Base-by-base conservation (phyloP, 202 grass and related monocot species). In the Schoenoplectus tabernaemontani region DNA sequence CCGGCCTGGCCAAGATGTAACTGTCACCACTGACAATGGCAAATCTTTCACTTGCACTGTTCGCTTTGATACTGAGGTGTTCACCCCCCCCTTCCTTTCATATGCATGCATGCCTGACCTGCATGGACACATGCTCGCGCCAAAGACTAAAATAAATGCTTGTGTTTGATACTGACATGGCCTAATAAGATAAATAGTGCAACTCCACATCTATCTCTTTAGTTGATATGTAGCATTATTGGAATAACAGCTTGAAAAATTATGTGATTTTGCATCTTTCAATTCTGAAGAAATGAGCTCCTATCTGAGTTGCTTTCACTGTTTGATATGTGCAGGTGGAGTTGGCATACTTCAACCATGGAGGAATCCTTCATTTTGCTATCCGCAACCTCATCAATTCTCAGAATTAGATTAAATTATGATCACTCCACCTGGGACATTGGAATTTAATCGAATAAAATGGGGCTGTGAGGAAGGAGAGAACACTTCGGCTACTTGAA, bases 311-410 rank as follows among this genome's bases (percentile, higher is more conserved):
- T 75, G 23, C 8, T 33, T 39, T 20, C 57, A 26, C 51, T 78
- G 75, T 69, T n/a, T 23, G 16, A 56, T 53, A 34, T 17, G 8
- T 87, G 15, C 38, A 97, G 94, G 94, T 97, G 79, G 94, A 97
- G 65, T 57, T 97, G 71, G 84, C 89, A 12, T 97, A 97, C 79
- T 97, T 87, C 86, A 88, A 92, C 80, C 94, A 97, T 30, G 94
- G 94, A 30, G 94, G 94, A 7, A 97, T 97, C 69, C 94, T 97
- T 57, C 94, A 85, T 0, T 97, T 88, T 0, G 91, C 92, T 50
- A 91, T 97, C 77, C 91, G 94, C 48, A 90, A 83, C 84, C 79
- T 97, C 76, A 88, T 85, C 16, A 81, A 34, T 65, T 57, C 78
- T 2, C 85, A 93, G 23, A 86, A 89, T 23, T 93, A 86, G 86